Evolutionary conservation across 2,329 filamentous ascomycete species (phyloP), one percentile per base, ranked within the genome.

Genomic region (Zymoseptoria crescenta): DNA sequence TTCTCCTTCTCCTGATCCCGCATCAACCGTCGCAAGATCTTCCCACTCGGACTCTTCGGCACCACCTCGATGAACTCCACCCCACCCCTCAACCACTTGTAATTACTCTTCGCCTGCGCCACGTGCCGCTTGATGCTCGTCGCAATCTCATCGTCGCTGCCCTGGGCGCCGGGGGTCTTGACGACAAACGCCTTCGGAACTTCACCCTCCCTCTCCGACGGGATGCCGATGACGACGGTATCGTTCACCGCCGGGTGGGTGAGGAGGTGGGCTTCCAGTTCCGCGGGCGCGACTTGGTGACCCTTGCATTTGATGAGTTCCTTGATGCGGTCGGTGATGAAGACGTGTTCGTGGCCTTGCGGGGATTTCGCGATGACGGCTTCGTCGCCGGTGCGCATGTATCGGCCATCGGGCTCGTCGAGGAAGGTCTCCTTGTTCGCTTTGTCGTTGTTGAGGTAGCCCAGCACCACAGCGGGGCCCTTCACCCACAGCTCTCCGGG

Each of bases 401-500:
- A 74, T 84, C 90, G 94, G 1, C 78, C 77, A 61, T 63, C 85
- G 75, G 67, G 67, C 8, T 85, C 85, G 13, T 75, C 70, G 1
- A 85, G 79, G 68, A 91, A 96, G 0, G 91, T 94, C 56, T 72
- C 70, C 55, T 82, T 79, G 20, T 86, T 95, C 2, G 92, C 91
- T 68, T 88, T 87, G 51, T 88, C 85, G 69, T 96, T 96, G 75
- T 95, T 88, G 56, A 96, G 76, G 67, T 96, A 96, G 0, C 92
- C 92, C 0, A 96, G 74, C 0, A 88, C 85, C 1, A 95, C 83
- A 0, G 86, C 86, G 0, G 91, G 91, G 0, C 84, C 84, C 70
- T 90, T 88, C 21, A 96, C 82, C 19, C 89, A 80, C 13, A 96
- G 81, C 73, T 96, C 92, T 41, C 92, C 92, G 0, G 87, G 88